Percentiles rank a stretch among this genome's conserved stretches.
Evolutionary conservation across 306 rosid genomes (phyloP).

Genomic region (Chamaecrista fasciculata): DNA sequence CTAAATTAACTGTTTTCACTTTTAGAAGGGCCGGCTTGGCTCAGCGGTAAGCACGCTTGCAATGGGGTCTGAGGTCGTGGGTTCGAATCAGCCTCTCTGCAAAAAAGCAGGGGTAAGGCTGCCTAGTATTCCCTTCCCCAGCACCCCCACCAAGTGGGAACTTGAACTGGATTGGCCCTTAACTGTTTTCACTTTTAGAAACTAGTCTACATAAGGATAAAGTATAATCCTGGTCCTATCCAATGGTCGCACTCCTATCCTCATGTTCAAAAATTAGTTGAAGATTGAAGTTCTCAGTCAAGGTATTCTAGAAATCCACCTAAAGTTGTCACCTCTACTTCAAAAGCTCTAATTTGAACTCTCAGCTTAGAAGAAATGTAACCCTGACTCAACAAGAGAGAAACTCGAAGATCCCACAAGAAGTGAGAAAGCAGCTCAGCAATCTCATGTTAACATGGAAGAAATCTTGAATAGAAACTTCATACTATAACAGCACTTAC

Average conservation of each 20-base stretch:
- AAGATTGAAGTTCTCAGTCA: neutral
- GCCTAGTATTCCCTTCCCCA: too few relatives aligned
- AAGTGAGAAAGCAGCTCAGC: slow-evolving; percentile 1
- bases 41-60: too few relatives aligned
- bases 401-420: neutral
- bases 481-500: slow-evolving; percentile 40
- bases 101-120: too few relatives aligned
- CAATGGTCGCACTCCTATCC: slow-evolving; percentile 15
- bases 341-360: slow-evolving; percentile 3
- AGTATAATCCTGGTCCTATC: slow-evolving; percentile 1
- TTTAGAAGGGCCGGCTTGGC: too few relatives aligned
- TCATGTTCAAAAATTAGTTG: slow-evolving; percentile 8
- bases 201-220: neutral
- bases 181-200: neutral
- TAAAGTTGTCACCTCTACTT: neutral
- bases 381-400: neutral
- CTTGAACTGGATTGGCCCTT: too few relatives aligned
- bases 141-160: too few relatives aligned
- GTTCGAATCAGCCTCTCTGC: too few relatives aligned
- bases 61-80: too few relatives aligned
- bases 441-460: neutral
- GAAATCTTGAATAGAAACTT: neutral
- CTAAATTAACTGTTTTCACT: neutral
- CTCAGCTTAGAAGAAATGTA: slow-evolving; percentile 1
- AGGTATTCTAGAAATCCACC: slow-evolving; percentile 6